Conservation (phyloP, 257 asterid species). For the Ocimum tenuiflorum region DNA sequence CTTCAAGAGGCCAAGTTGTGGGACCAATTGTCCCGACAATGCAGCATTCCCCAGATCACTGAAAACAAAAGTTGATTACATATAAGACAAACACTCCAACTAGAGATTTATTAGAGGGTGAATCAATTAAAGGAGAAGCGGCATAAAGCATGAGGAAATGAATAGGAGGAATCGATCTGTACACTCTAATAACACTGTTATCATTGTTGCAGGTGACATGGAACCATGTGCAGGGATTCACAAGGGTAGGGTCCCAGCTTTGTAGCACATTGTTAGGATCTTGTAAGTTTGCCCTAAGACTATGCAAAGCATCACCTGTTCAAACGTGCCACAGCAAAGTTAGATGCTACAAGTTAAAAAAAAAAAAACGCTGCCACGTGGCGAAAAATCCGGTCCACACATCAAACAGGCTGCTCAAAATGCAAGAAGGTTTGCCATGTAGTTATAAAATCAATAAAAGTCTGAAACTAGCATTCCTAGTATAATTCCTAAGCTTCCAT, state of each 20-base stretch:
- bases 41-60: conserved; percentile 99
- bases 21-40: conserved; percentile 85
- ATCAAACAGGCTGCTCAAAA: background rate
- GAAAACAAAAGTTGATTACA: conserved; percentile 15
- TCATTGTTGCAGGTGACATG: conserved; percentile 98
- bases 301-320: conserved; percentile 93
- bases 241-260: conserved; percentile 99
- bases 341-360: conserved; percentile 6
- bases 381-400: background rate
- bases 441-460: no score
- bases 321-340: conserved; percentile 10
- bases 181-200: conserved; percentile 95
- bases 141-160: background rate
- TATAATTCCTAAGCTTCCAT: background rate
- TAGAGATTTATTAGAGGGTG: background rate
- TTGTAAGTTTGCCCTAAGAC: conserved; percentile 62
- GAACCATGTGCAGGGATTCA: conserved; percentile 99
- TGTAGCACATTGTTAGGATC: conserved; percentile 94
- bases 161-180: conserved; percentile 18
- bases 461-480: no score
- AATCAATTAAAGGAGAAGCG: background rate
- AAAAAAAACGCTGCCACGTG: background rate
- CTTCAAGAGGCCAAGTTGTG: conserved; percentile 90
- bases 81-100: conserved; percentile 7
- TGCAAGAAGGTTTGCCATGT: no score